These are phyloP conservation scores for Centaurea solstitialis DNA, from an alignment of 129 eudicot species.

Conservation along the genomic window DNA sequence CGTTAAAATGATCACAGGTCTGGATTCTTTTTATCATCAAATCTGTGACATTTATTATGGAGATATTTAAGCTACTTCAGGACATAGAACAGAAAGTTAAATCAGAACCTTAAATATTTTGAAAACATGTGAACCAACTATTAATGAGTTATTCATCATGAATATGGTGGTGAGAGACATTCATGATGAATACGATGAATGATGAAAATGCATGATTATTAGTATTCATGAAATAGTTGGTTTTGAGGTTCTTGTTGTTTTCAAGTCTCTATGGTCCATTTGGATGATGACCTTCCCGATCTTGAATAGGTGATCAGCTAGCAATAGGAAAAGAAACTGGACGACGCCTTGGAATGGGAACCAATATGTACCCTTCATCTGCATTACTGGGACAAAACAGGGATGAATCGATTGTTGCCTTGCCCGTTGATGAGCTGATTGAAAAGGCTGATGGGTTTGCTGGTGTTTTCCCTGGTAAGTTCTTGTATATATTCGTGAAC, in stretches of 20 bases:
- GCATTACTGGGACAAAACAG: slow-evolving; percentile 72
- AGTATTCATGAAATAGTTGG: neutral
- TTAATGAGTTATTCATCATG: neutral
- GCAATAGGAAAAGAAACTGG: slow-evolving; percentile 90
- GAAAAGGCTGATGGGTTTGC: slow-evolving; percentile 95
- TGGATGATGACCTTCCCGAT: slow-evolving; percentile 20
- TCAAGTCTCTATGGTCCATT: neutral
- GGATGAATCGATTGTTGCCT: slow-evolving; percentile 58
- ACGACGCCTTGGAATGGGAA: slow-evolving; percentile 83
- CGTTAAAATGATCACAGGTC: slow-evolving; percentile 90
- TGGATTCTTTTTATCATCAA: slow-evolving; percentile 5
- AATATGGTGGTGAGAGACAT: too few relatives aligned
- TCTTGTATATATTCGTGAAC: neutral
- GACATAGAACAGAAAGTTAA: neutral
- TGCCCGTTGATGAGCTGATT: slow-evolving; percentile 71
- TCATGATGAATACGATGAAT: too few relatives aligned
- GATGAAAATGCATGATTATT: too few relatives aligned
- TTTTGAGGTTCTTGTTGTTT: neutral
- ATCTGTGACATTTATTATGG: neutral
- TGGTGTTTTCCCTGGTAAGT: slow-evolving; percentile 90
- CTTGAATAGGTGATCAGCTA: slow-evolving; percentile 72
- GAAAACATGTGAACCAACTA: neutral
- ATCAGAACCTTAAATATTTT: neutral
- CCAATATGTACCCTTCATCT: slow-evolving; percentile 89
- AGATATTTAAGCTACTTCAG: neutral